Evolutionary conservation across 352 stramenopile genomes (phyloP), one percentile per base, ranked within the genome.

Genomic region (Globisporangium recalcitrans): DNA sequence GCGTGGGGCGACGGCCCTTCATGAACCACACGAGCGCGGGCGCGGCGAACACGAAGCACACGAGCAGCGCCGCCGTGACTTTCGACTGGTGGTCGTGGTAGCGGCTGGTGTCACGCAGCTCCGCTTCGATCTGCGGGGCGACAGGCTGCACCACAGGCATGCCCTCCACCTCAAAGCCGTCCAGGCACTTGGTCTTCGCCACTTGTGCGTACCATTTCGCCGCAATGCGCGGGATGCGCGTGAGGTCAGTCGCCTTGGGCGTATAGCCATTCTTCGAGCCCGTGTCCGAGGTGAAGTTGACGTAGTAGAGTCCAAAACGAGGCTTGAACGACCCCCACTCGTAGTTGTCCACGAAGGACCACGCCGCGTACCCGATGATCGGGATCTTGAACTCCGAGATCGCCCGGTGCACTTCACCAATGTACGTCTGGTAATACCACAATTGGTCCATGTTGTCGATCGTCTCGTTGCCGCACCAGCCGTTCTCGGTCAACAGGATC

Each of bases 301-400:
- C 71, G 65, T 85, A 77, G 51, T 81, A 82, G 8, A 85, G 62
- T 0, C 75, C 75, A 44, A 80, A 85, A 52, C 75, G 73, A 6
- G 73, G 71, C 47, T 78, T 68, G 58, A 80, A 89, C 44, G 75
- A 86, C 4, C 91, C 75, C 96, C 96, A 99, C 68, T 99, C 94
- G 71, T 97, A 98, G 65, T 98, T 98, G 69, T 98, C 93, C 52
- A 98, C 67, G 29, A 98, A 86, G 42, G 77, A 92, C 91, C 93
- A 98, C 19, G 87, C 88, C 71, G 93, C 96, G 68, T 97, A 98
- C 4, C 86, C 90, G 46, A 78, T 67, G 27, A 98, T 62, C 36
- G 70, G 64, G 38, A 86, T 74, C 9, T 77, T 70, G 57, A 77
- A 68, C 48, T 82, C 62, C 19, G 65, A 68, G 32, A 85, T 78